Conservation (phyloP, 2,329 filamentous ascomycete species). For the Sarocladiaceae sp. region DNA sequence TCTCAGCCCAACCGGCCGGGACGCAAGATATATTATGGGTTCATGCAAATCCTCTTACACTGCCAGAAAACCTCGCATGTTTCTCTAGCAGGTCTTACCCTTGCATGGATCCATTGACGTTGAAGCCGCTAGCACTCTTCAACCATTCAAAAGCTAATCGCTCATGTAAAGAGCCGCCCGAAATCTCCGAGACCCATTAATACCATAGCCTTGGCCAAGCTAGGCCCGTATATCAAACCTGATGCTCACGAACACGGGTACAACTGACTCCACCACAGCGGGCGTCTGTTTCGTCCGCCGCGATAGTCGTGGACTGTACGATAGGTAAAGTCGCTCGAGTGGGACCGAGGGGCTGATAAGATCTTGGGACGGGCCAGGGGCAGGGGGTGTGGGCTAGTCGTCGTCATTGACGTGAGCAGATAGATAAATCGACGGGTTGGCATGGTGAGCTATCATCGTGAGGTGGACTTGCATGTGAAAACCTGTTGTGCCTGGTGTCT, state of each 20-base stretch:
- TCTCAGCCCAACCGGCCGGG: neutral
- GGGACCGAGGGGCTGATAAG: neutral
- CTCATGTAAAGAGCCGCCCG: neutral
- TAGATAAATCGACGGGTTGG: neutral
- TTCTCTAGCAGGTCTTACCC: too few relatives aligned
- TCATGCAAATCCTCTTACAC: neutral
- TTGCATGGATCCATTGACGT: too few relatives aligned
- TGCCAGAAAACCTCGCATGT: neutral
- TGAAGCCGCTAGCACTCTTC: neutral
- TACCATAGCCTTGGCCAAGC: neutral
- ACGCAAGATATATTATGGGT: neutral
- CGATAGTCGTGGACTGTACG: too few relatives aligned
- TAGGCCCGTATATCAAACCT: too few relatives aligned
- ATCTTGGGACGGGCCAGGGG: neutral
- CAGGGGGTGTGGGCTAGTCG: neutral
- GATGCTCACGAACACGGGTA: too few relatives aligned
- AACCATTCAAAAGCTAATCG: neutral
- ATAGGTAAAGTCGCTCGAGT: too few relatives aligned
- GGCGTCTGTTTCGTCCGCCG: neutral
- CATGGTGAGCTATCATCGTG: too few relatives aligned
- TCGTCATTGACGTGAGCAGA: neutral
- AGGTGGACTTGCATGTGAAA: neutral
- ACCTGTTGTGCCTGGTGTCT: neutral
- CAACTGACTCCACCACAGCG: neutral
- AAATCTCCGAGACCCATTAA: constrained; percentile 5